Base-by-base conservation (phyloP, 495 filamentous ascomycete genomes). In the Xylaria scruposa region DNA sequence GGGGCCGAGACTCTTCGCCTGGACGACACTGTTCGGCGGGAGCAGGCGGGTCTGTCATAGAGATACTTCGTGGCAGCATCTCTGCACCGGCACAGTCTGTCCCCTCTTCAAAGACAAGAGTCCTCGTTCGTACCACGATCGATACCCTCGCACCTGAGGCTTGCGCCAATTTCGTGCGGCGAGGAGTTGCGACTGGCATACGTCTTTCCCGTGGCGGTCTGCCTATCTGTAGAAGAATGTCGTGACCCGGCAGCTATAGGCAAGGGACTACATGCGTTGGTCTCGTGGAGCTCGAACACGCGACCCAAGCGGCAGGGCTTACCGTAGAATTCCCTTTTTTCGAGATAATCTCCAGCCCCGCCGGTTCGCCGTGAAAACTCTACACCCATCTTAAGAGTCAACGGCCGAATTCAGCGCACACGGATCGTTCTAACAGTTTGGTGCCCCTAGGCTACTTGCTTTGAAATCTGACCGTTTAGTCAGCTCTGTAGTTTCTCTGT, bases 171-270 rank as follows among this genome's bases (percentile, higher is more conserved):
- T 15, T 40, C 40, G 3, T 47, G 19, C 19, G 46, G 17, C 73
- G 97, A 93, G 7, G 83, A 75, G 0, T 95, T 93, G 44, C 91
- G 94, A 96, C 98, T 99, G 26, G 96, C 0, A 75, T 91, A 91
- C 0, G 96, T 98, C 85, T 99, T 98, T 40, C 97, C 97, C 38
- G 94, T 94, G 13, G 95, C 97, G 4, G 96, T 98, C 78, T 98
- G 95, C 36, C 36, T 44, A 17, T 19, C 96, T 97, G 80, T 98
- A 98, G 78, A 93, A 97, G 83, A 98, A 97, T 71, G 98, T 97
- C 80, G 94, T 97, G 46, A 97, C 95, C 79, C 98, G 97, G 80
- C 97, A 97, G 12, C 97, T 96, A 76, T 98, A 94, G 21, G 98
- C 82, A 0, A 95, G 95, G 65, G 91, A 94, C 81, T 98, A n/a